Evolutionary conservation across 495 filamentous ascomycete species (phyloP), one percentile per base, ranked within the genome.

Genomic region (Coniosporium apollinis): DNA sequence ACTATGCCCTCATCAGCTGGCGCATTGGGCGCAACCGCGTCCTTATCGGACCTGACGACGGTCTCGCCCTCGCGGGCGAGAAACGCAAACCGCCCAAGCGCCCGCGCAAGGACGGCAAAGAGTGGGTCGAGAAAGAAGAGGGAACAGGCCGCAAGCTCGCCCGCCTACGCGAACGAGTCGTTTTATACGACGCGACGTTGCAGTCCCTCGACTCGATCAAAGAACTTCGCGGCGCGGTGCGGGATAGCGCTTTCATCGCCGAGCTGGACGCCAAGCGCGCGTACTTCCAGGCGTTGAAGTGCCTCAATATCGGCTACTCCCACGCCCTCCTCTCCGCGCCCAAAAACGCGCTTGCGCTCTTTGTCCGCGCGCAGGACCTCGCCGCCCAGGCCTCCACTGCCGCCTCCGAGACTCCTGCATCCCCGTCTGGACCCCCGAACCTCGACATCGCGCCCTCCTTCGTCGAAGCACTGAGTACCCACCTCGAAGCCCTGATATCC

Each of bases 1-100:
- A 91, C 54, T 96, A 87, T 51, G 77, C 76, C 43, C 68, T 94
- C 54, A 74, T 99, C 30, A 82, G 81, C 49, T 96, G 87, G 91
- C 69, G 89, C 47, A 77, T 94, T 41, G 91, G 85, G 22, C 75
- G 91, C 28, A 96, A 99, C 51, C 68, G 89, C 33, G 76, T 91
- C 0, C 61, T 99, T 21, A 79, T 82, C 37, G 85, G 85, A 22
- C 63, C 71, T 24, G 64, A 76, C 37, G 82, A 94, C 44, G 85
- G 83, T 4, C 65, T 79, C 7, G 49, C 63, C 2, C 61, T 81
- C 26, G 65, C 75, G 18, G 57, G 66, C 10, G 65, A 52, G 30
- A 52, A 57, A 14, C 52, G 52, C 3, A 62, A 64, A 40, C 49
- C 50, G 33, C 51, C 54, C 24, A 69, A 66, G 45, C 56, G 54